Conservation (phyloP, 148 eudicot genomes). For the Cornus florida region DNA sequence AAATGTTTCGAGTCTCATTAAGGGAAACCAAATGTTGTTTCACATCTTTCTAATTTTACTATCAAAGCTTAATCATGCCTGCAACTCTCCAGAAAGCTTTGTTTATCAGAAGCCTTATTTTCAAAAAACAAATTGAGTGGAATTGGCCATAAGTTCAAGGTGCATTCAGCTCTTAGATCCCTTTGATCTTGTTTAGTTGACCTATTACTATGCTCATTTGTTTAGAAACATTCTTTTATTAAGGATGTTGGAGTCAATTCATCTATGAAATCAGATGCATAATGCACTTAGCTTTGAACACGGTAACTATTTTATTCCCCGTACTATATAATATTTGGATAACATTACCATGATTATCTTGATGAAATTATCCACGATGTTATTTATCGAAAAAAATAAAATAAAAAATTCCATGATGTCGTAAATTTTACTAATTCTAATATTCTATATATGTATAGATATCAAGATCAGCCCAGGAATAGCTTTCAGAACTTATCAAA, state of each 20-base stretch:
- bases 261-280: background rate
- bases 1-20: background rate
- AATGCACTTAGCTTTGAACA: background rate
- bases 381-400: no score
- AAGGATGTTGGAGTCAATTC: background rate
- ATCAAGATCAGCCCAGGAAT: no score
- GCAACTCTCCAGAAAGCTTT: background rate
- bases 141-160: background rate
- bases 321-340: no score
- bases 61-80: background rate
- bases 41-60: background rate
- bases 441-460: no score
- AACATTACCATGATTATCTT: no score
- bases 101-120: background rate
- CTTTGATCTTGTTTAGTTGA: background rate
- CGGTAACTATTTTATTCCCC: no score
- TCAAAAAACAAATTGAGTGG: background rate
- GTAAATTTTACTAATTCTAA: no score
- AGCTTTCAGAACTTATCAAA: no score
- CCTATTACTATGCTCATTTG: background rate
- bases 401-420: no score
- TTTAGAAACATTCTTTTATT: background rate
- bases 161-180: background rate
- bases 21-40: background rate
- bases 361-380: no score